Evolutionary conservation across 2,329 filamentous ascomycete species (phyloP).

Genomic region (Penicillium sp.): DNA sequence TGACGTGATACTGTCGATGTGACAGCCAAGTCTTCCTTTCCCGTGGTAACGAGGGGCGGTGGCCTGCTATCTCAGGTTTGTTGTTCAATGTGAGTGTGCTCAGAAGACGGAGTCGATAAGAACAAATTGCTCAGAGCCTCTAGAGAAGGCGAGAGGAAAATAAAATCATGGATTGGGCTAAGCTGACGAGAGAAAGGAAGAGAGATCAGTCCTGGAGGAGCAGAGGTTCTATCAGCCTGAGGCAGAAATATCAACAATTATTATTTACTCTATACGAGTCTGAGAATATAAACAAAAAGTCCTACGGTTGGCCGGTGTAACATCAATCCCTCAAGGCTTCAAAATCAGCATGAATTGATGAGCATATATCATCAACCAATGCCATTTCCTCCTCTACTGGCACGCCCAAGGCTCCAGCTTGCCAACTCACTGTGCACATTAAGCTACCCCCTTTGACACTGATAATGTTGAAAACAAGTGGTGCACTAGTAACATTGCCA

Average conservation of each 20-base stretch:
- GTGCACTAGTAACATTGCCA: conserved; percentile 38
- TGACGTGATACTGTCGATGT: background rate
- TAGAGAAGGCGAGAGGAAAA: background rate
- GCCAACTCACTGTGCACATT: conserved; percentile 44
- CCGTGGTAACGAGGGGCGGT: background rate
- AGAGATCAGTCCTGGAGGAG: background rate
- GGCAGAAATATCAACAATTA: background rate
- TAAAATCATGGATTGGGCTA: background rate
- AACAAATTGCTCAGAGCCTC: background rate
- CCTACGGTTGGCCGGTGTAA: background rate
- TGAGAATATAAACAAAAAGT: background rate
- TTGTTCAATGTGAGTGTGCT: background rate
- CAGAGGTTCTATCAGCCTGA: background rate
- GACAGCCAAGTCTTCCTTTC: background rate
- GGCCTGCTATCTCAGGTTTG: background rate
- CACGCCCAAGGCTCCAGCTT: conserved; percentile 42
- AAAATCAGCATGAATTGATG: conserved; percentile 14
- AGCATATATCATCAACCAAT: conserved; percentile 17
- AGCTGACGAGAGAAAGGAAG: background rate
- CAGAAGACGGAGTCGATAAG: background rate
- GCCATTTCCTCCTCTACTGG: conserved; percentile 27
- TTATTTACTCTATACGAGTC: background rate
- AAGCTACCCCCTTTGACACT: conserved; percentile 42
- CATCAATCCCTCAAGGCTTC: background rate
- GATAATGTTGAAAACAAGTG: conserved; percentile 44